These are phyloP conservation scores for Torulaspora delbrueckii DNA, from an alignment of 805 yeast species.

Conservation along the genomic window DNA sequence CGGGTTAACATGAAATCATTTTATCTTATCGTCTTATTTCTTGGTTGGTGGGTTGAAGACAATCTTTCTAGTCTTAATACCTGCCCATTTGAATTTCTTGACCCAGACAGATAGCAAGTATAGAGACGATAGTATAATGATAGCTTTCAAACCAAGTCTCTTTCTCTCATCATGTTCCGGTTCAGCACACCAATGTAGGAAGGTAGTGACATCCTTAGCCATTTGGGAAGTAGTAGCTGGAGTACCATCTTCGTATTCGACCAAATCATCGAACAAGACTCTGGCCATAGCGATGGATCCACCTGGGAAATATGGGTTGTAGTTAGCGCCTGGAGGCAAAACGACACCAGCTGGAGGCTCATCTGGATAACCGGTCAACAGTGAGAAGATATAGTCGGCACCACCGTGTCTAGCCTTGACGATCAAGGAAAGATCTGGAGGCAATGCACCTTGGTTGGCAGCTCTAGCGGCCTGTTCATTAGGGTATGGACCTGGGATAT, in stretches of 20 bases:
- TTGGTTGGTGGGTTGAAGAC: conserved; percentile 84
- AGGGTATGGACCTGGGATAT: conserved; percentile 90
- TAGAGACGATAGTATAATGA: conserved; percentile 70
- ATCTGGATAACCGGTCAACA: conserved; percentile 98
- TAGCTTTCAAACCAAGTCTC: conserved; percentile 91
- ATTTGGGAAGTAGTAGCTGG: conserved; percentile 97
- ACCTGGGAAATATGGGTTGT: conserved; percentile 99
- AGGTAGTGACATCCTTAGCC: conserved; percentile 97
- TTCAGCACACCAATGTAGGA: conserved; percentile 97
- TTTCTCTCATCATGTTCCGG: conserved; percentile 99
- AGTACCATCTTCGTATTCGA: conserved; percentile 98
- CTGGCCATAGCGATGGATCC: conserved; percentile 99
- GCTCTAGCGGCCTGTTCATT: conserved; percentile 99
- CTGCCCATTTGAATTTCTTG: conserved; percentile 97
- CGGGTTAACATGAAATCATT: conserved; percentile 4
- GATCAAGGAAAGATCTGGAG: conserved; percentile 95
- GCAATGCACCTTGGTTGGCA: conserved; percentile 98
- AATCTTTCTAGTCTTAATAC: conserved; percentile 91
- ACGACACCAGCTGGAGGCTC: conserved; percentile 97
- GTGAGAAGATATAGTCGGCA: conserved; percentile 87
- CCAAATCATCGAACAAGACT: conserved; percentile 93
- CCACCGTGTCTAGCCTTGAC: conserved; percentile 99
- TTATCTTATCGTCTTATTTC: conserved; percentile 3
- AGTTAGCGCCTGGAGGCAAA: conserved; percentile 91
- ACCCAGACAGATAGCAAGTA: conserved; percentile 83